These are phyloP conservation scores for Brasenia schreberi DNA, from an alignment of 164 flowering plant species.

Conservation along the genomic window DNA sequence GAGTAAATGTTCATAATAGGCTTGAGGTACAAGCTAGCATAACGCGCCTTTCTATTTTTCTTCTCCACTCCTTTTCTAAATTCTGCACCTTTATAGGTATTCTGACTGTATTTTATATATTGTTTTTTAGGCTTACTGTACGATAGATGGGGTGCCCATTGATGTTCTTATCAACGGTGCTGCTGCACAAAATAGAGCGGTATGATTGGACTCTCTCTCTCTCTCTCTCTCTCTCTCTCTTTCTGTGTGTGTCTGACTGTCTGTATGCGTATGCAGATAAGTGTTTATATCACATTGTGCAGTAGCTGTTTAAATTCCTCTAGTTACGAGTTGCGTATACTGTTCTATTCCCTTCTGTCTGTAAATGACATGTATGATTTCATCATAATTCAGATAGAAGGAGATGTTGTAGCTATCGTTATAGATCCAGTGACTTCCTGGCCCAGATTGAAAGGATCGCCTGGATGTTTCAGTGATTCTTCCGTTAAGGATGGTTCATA, in stretches of 20 bases:
- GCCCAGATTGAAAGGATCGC: conserved; percentile 69
- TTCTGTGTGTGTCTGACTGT: too few relatives aligned
- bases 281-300: too few relatives aligned
- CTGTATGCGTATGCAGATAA: too few relatives aligned
- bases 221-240: too few relatives aligned
- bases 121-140: conserved; percentile 72
- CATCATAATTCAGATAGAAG: conserved; percentile 49
- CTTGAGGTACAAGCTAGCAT: conserved; percentile 41
- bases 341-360: too few relatives aligned
- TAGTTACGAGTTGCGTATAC: too few relatives aligned
- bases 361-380: not conserved
- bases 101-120: conserved; percentile 1
- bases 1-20: conserved; percentile 76
- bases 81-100: not conserved
- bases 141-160: conserved; percentile 66
- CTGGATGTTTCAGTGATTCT: conserved; percentile 17
- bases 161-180: conserved; percentile 73
- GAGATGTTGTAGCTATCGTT: conserved; percentile 66
- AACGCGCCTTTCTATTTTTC: not conserved
- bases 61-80: not conserved
- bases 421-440: conserved; percentile 61
- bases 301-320: too few relatives aligned
- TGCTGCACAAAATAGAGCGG: conserved; percentile 87
- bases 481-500: conserved; percentile 17
- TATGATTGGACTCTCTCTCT: conserved; percentile 30